Conservation (phyloP, 148 eudicot species). For the Cornus controversa region DNA sequence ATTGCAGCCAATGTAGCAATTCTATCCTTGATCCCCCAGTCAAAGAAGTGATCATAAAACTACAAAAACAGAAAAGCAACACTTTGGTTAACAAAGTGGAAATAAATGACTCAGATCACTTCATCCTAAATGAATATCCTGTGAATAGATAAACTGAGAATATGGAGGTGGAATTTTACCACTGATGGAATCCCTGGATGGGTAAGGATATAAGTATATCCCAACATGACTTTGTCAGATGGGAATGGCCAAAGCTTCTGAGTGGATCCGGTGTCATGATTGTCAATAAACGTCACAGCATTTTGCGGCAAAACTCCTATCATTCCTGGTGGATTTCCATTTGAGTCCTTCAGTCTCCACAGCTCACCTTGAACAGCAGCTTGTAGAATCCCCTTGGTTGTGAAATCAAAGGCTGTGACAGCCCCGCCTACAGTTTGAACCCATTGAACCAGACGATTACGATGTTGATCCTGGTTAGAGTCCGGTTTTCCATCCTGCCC, state of each 20-base stretch:
- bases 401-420: constrained; percentile 59
- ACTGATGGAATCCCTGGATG: constrained; percentile 57
- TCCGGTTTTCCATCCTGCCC: constrained; percentile 37
- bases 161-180: constrained; percentile 15
- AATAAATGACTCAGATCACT: background rate
- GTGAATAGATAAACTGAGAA: background rate
- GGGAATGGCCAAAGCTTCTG: constrained; percentile 63
- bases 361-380: constrained; percentile 55
- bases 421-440: constrained; percentile 42
- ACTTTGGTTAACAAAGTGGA: background rate
- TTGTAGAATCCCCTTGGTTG: constrained; percentile 63
- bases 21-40: constrained; percentile 60
- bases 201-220: constrained; percentile 64
- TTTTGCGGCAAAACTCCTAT: constrained; percentile 53
- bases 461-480: constrained; percentile 48
- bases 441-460: constrained; percentile 50
- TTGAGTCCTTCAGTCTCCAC: constrained; percentile 63
- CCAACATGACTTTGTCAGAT: constrained; percentile 55
- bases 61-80: constrained; percentile 16
- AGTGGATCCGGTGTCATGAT: constrained; percentile 61
- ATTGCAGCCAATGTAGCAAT: constrained; percentile 35
- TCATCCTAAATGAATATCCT: background rate
- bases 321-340: constrained; percentile 58
- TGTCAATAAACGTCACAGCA: constrained; percentile 64
- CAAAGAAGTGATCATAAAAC: constrained; percentile 70